phyloP scores from a whole-genome alignment of 2,329 filamentous ascomycete genomes.

The Waltergamsia citrina region DNA sequence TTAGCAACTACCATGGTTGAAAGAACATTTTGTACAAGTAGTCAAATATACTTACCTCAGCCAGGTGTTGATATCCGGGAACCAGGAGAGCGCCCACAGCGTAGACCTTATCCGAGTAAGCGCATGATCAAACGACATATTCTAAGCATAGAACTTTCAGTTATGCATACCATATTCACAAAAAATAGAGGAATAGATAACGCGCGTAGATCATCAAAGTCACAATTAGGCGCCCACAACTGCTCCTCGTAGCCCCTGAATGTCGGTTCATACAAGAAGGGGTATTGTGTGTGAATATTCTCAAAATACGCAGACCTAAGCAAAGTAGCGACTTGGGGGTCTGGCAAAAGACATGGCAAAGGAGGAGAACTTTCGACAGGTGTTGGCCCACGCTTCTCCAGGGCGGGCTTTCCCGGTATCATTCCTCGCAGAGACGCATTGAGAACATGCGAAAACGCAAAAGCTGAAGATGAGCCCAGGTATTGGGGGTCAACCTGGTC shows the following conservation, averaged over 20 bases:
- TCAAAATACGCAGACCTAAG: not conserved
- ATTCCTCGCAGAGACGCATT: constrained; percentile 1
- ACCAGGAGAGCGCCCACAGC: not conserved
- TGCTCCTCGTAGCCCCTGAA: constrained; percentile 1
- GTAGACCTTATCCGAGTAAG: too few species aligned
- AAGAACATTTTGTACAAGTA: too few species aligned
- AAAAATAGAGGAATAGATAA: not conserved
- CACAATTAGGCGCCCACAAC: not conserved
- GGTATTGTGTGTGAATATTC: constrained; percentile 1
- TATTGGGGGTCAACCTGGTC: constrained; percentile 13
- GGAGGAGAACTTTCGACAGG: not conserved
- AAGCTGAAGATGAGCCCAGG: constrained; percentile 15
- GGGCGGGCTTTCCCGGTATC: not conserved
- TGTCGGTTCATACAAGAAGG: not conserved
- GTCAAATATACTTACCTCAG: not conserved
- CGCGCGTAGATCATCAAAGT: not conserved
- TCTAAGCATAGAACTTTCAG: too few species aligned
- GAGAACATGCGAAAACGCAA: constrained; percentile 15
- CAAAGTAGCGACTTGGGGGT: not conserved
- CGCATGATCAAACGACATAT: too few species aligned
- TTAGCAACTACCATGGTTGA: too few species aligned
- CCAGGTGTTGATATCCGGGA: not conserved
- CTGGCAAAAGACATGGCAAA: constrained; percentile 1
- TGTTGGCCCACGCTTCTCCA: not conserved
- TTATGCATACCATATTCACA: not conserved